Evolutionary conservation across 768 basidiomycete species (phyloP), one percentile per base, ranked within the genome.

Genomic region (Naematelia aurantialba): DNA sequence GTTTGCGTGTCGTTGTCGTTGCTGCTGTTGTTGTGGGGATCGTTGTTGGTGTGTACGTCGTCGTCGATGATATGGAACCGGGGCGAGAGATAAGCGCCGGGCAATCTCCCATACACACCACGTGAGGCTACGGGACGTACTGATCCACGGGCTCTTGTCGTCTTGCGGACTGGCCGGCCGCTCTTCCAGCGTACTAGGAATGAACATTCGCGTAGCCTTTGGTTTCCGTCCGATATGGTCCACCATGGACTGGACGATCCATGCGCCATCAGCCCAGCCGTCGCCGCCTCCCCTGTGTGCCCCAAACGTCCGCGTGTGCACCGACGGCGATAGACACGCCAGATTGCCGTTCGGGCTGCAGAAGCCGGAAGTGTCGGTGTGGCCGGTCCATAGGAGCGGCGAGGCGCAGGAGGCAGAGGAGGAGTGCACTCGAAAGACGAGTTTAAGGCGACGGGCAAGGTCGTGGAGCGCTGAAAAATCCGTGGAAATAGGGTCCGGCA

Each of bases 31-130:
- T 39, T 39, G 34, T 39, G 34, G 34, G 34, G 34, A 39, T n/a
- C 34, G 8, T 39, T 39, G 50, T 12, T 26, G 21, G 19, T 51
- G 19, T 17, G 50, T n/a, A n/a, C 19, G 12, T 22, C 50, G 19
- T 12, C 12, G n/a, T 51, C 21, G 50, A 11, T 13, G 11, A 14
- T 24, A 10, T 13, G 50, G 27, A 17, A 19, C 11, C 10, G 26
- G 11, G 10, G 17, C 10, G 12, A 24, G 12, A 49, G 25, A n/a
- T 11, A 63, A 31, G 14, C 59, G 30, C 27, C 59, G 47, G 24
- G 63, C 63, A 5, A 65, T 56, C 29, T 65, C 59, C 63, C 63
- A 65, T n/a, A 61, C 47, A 25, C 39, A 44, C 63, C 63, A 65
- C 8, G 49, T 31, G 27, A 65, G 42, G 11, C 39, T 56, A 17